phyloP scores from a whole-genome alignment of 2,329 filamentous ascomycete genomes.

The Dryadomyces quercivorus region DNA sequence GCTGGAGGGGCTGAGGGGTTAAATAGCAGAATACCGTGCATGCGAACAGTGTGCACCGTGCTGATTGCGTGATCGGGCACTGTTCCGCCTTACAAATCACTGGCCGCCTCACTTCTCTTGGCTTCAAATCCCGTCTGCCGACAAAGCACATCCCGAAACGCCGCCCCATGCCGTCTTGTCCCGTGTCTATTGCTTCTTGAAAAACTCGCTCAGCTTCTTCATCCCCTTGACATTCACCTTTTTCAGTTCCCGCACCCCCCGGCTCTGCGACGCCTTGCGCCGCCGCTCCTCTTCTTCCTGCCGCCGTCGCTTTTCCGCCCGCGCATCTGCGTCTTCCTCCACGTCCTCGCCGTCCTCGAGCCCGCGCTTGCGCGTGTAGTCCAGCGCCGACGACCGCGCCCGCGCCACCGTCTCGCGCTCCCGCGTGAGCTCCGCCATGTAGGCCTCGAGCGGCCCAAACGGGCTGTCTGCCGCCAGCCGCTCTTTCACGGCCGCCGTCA shows the following conservation, averaged over 20 bases:
- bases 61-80: neutral
- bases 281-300: conserved; percentile 82
- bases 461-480: conserved; percentile 23
- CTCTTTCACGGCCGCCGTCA: conserved; percentile 28
- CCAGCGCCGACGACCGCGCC: conserved; percentile 47
- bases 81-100: neutral
- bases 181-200: conserved; percentile 45
- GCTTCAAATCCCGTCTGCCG: neutral
- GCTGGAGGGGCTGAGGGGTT: neutral
- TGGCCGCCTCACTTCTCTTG: too few species aligned
- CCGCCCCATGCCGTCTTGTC: conserved; percentile 21
- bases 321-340: conserved; percentile 53
- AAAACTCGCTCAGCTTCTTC: conserved; percentile 96
- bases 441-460: conserved; percentile 59
- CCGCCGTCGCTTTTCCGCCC: conserved; percentile 71
- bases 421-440: conserved; percentile 52
- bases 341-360: conserved; percentile 45
- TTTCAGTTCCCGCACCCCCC: conserved; percentile 65
- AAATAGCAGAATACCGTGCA: neutral
- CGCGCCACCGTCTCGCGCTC: conserved; percentile 61
- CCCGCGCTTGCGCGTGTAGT: conserved; percentile 59
- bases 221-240: conserved; percentile 89
- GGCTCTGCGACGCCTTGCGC: conserved; percentile 63
- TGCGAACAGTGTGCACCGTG: neutral
- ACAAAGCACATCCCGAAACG: neutral